Evolutionary conservation across 805 yeast species (phyloP).

Genomic region (Blastobotrys muscicola): DNA sequence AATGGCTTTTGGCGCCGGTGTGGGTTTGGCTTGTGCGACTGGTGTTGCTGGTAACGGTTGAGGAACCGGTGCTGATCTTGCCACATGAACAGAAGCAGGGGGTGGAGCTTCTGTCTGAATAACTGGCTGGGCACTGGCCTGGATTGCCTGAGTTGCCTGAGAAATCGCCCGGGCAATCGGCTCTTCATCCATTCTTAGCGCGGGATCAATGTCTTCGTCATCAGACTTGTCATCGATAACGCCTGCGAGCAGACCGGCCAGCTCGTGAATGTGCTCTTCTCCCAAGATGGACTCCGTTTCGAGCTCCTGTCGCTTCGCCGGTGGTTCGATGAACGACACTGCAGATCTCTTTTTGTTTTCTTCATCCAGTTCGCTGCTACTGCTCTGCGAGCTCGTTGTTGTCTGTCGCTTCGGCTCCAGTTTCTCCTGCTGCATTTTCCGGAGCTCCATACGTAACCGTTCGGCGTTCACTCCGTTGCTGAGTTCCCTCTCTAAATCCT

Average conservation of each 20-base stretch:
- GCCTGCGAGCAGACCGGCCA: constrained; percentile 8
- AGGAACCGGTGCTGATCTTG: constrained; percentile 1
- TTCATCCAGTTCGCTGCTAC: constrained; percentile 16
- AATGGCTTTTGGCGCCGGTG: neutral
- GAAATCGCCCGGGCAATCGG: neutral
- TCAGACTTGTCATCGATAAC: neutral
- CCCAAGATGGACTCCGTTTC: neutral
- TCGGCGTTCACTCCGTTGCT: constrained; percentile 5
- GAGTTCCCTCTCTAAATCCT: constrained; percentile 17
- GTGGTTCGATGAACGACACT: neutral
- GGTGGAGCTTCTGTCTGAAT: neutral
- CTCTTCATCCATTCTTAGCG: neutral
- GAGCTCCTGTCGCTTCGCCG: neutral
- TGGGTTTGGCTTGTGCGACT: neutral
- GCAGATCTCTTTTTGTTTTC: constrained; percentile 5
- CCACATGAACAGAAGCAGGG: neutral
- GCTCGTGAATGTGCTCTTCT: constrained; percentile 3
- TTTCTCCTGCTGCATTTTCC: too few relatives aligned
- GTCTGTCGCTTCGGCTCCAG: neutral
- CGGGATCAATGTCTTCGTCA: neutral
- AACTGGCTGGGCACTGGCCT: neutral
- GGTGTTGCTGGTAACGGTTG: neutral
- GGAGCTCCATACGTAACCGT: neutral
- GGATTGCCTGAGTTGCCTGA: neutral
- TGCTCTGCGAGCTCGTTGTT: constrained; percentile 5